These are phyloP conservation scores for Apiotrichum gracile DNA, from an alignment of 1,284 basidiomycete species.

Conservation along the genomic window DNA sequence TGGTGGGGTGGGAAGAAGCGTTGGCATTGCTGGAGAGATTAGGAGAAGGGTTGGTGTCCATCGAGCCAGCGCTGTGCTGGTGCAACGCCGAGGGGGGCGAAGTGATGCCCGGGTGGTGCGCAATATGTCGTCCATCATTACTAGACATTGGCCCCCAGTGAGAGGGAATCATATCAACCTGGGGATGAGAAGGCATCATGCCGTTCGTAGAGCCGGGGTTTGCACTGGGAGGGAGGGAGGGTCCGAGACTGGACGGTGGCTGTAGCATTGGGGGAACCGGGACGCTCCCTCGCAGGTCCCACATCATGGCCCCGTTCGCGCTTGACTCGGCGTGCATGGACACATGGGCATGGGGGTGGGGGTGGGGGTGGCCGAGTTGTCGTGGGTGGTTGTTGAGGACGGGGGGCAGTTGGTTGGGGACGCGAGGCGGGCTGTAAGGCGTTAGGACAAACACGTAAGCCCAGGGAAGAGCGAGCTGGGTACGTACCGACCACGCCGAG, in stretches of 20 bases:
- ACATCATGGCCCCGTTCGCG: not conserved
- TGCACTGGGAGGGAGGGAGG: not conserved
- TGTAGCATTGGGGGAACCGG: not conserved
- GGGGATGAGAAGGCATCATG: not conserved
- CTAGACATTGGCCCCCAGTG: not conserved
- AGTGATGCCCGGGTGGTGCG: no score
- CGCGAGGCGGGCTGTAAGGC: not conserved
- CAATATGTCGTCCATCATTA: not conserved
- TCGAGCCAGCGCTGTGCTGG: not conserved
- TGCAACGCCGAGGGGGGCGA: not conserved
- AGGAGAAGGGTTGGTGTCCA: not conserved
- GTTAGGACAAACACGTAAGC: not conserved
- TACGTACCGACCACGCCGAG: slow-evolving; percentile 9
- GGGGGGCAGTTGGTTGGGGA: not conserved
- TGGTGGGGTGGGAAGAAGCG: not conserved
- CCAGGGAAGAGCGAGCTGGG: not conserved
- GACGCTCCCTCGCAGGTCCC: not conserved
- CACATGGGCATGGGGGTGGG: not conserved
- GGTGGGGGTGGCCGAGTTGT: not conserved
- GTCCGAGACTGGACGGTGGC: not conserved
- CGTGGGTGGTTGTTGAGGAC: not conserved
- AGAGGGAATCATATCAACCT: not conserved
- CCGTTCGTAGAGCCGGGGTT: not conserved
- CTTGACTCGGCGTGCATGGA: not conserved
- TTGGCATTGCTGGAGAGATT: not conserved